A percentile compares a stretch with the other conserved stretches of the same genome.
Evolutionary conservation across 305 asterid species (phyloP).

Genomic region (Fraxinus albicans): DNA sequence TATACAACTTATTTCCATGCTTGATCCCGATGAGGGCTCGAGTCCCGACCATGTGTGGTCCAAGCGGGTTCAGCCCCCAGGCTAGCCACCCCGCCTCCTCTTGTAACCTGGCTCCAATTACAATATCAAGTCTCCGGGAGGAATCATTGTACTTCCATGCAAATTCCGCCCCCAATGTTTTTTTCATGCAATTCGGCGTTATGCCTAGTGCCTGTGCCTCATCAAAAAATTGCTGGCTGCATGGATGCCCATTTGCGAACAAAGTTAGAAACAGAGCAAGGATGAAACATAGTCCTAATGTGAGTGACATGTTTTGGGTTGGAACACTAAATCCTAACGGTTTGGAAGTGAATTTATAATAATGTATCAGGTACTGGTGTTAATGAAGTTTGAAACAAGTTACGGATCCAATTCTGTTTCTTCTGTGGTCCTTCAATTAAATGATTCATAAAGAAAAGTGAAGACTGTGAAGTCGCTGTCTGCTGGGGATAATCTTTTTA

Average conservation of each 20-base stretch:
- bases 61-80: slow-evolving; percentile 61
- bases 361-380: not conserved
- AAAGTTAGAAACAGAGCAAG: not conserved
- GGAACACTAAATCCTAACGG: not conserved
- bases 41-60: slow-evolving; percentile 52
- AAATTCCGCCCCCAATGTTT: slow-evolving; percentile 37
- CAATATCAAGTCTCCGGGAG: slow-evolving; percentile 36
- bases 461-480: too few species aligned
- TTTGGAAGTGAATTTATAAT: not conserved
- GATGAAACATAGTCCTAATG: not conserved
- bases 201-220: slow-evolving; percentile 9
- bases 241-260: slow-evolving; percentile 20
- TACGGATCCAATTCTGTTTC: not conserved
- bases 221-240: slow-evolving; percentile 27
- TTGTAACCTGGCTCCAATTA: slow-evolving; percentile 41
- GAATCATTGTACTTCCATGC: slow-evolving; percentile 36
- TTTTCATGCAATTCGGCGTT: slow-evolving; percentile 29
- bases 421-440: too few species aligned
- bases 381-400: not conserved
- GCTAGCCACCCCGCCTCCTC: slow-evolving; percentile 51
- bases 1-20: not conserved
- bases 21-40: slow-evolving; percentile 56
- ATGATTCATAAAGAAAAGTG: too few species aligned
- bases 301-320: not conserved
- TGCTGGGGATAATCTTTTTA: too few species aligned